Evolutionary conservation across 2,329 filamentous ascomycete species (phyloP).

Genomic region (Neodidymelliopsis sp.): DNA sequence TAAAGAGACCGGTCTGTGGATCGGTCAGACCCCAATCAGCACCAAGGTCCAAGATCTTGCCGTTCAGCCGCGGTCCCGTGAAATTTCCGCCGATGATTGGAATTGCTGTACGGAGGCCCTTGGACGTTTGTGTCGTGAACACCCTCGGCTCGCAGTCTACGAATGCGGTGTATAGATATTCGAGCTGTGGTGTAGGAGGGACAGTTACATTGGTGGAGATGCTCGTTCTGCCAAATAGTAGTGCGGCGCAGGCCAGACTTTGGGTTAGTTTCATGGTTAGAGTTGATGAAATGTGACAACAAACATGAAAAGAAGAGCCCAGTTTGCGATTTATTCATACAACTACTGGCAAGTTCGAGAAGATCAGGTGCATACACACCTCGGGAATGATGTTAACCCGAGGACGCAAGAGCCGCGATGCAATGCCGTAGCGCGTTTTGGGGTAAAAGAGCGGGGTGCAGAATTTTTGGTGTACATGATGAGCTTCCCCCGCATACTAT

Average conservation of each 20-base stretch:
- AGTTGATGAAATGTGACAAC: no score
- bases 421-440: no score
- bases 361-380: no score
- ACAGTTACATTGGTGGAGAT: not conserved
- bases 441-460: no score
- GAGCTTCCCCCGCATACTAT: no score
- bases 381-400: no score
- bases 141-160: slow-evolving; percentile 30
- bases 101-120: slow-evolving; percentile 36
- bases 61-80: slow-evolving; percentile 32
- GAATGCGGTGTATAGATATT: slow-evolving; percentile 40
- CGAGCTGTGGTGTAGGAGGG: slow-evolving; percentile 24
- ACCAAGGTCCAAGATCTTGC: slow-evolving; percentile 37
- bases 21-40: slow-evolving; percentile 33
- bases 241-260: not conserved
- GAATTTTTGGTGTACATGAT: no score
- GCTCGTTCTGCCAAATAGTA: not conserved
- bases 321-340: no score
- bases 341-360: no score
- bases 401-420: no score
- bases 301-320: no score
- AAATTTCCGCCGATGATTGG: slow-evolving; percentile 43
- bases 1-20: slow-evolving; percentile 19
- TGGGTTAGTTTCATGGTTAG: slow-evolving; percentile 1
- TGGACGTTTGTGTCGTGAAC: slow-evolving; percentile 31